Conservation (phyloP, 169 alveolate species). For the Miamiensis avidus region DNA sequence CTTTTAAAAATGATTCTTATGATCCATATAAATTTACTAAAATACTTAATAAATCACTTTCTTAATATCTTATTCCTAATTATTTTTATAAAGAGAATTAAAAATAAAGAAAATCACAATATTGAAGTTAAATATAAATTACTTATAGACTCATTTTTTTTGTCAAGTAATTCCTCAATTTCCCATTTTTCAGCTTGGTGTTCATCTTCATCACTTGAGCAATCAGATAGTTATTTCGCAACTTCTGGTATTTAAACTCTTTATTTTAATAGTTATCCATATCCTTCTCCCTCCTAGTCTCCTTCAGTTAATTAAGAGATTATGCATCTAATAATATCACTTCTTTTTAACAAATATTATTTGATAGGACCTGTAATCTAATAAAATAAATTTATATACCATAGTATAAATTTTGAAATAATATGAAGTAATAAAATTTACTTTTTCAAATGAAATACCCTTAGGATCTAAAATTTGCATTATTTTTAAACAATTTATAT, state of each 20-base stretch:
- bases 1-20: conserved; percentile 40
- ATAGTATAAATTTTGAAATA: too few species aligned
- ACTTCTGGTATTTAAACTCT: background rate
- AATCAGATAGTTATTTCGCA: conserved; percentile 16
- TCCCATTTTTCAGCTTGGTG: conserved; percentile 26
- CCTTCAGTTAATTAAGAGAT: conserved; percentile 26
- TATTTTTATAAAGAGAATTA: background rate
- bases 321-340: conserved; percentile 42
- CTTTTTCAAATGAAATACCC: conserved; percentile 28
- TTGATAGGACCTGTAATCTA: conserved; percentile 26
- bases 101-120: too few species aligned
- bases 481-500: conserved; percentile 35
- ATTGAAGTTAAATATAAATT: background rate
- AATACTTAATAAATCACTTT: conserved; percentile 41
- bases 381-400: background rate
- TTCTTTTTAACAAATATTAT: conserved; percentile 39
- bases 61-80: conserved; percentile 21
- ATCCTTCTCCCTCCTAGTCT: conserved; percentile 29
- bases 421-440: background rate
- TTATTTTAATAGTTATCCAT: conserved; percentile 5
- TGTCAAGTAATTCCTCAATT: conserved; percentile 12
- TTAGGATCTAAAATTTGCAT: conserved; percentile 39
- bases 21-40: conserved; percentile 49
- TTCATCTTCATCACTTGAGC: conserved; percentile 41
- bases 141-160: conserved; percentile 20